Base-by-base conservation (phyloP, 768 basidiomycete genomes). In the Rhizopogon roseolus region DNA sequence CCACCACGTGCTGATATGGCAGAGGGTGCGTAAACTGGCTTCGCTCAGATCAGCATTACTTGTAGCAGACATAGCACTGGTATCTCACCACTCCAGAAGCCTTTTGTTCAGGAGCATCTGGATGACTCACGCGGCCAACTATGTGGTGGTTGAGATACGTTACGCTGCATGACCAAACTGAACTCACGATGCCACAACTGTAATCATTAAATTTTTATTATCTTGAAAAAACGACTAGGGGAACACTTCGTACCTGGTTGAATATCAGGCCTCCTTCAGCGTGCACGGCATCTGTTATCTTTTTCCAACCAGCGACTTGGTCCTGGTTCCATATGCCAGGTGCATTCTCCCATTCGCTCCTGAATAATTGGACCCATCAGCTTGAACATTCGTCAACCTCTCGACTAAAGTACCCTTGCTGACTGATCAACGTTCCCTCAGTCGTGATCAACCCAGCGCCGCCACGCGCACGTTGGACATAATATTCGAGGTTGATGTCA, bases 271-370 rank as follows among this genome's bases (percentile, higher is more conserved):
- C 70, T 7, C 76, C 77, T 37, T 72, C 74, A 7, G 63, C 60
- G 57, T 82, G 80, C 7, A 83, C 76, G 1, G 70, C 71, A 45
- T 77, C 76, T 0, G 70, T 73, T 46, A 82, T 66, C 46, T 69
- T 72, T 55, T 72, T 77, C 78, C 79, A 80, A 4, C 64, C 77
- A 14, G 58, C 57, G 9, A 76, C 66, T 53, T 80, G 77, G 36
- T 75, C 72, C 11, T 68, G 57, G 53, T 63, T 74, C 76, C 77
- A 80, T 27, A 79, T 73, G 5, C 79, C 78, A 13, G 77, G 77
- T 1, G 73, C 73, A 57, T 71, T 61, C 6, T 67, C 69, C 73
- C 74, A 78, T 57, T 76, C 74, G 11, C 74, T 70, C 8, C 77
- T 77, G 52, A 52, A 37, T 19, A 28, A 37, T 16, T 22, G n/a